Evolutionary conservation across 2,329 filamentous ascomycete genomes (phyloP).

Genomic region (Herpotrichia juniperi): DNA sequence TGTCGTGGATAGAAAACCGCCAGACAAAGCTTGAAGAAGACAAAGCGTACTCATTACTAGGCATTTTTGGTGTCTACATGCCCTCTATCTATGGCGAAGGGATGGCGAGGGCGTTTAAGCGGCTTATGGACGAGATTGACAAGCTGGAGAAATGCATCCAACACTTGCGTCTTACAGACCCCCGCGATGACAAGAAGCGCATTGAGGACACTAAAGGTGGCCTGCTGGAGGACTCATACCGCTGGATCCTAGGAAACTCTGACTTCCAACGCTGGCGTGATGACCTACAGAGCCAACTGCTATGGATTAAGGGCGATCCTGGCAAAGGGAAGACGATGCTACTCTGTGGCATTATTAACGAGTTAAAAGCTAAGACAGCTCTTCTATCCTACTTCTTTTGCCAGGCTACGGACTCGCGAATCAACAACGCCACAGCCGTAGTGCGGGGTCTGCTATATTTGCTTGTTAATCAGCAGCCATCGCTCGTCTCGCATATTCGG

Average conservation of each 20-base stretch:
- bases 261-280: conserved; percentile 28
- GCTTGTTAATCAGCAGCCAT: neutral
- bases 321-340: neutral
- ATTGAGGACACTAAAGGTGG: no score
- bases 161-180: conserved; percentile 11
- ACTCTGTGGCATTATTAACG: conserved; percentile 3
- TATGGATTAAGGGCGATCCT: conserved; percentile 4
- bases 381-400: conserved; percentile 7
- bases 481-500: neutral
- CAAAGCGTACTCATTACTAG: no score
- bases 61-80: no score
- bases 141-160: conserved; percentile 9
- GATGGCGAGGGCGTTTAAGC: no score
- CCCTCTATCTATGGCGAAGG: neutral
- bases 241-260: conserved; percentile 23
- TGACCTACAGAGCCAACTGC: conserved; percentile 25
- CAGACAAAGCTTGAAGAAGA: no score
- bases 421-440: no score
- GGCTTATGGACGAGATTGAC: conserved; percentile 13
- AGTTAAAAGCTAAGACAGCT: conserved; percentile 7
- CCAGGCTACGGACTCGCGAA: no score
- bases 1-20: no score
- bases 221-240: no score
- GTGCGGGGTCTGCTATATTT: no score
- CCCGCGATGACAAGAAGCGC: no score